Percentiles rank a stretch among this genome's conserved stretches.
phyloP scores from a whole-genome alignment of 495 filamentous ascomycete genomes.

The Amorphotheca resinae region DNA sequence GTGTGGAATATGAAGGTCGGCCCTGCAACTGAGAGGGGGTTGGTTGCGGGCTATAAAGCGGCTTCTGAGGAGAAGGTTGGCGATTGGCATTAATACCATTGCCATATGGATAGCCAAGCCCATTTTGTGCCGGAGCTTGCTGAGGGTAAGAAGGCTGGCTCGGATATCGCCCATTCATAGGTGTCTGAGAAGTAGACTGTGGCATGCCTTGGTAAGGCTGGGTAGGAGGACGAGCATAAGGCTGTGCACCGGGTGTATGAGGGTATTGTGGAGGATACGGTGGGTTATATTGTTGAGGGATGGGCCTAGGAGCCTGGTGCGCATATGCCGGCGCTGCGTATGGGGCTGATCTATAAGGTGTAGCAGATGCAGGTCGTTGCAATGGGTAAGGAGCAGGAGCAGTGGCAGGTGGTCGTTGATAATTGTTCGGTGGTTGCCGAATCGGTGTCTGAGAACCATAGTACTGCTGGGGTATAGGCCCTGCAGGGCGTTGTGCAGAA shows the following conservation, averaged over 20 bases:
- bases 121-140: slow-evolving; percentile 14
- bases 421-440: slow-evolving; percentile 7
- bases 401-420: slow-evolving; percentile 13
- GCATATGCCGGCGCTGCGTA: slow-evolving; percentile 13
- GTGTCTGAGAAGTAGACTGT: slow-evolving; percentile 6
- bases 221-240: slow-evolving; percentile 10
- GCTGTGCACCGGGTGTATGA: slow-evolving; percentile 5
- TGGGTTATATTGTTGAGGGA: slow-evolving; percentile 11
- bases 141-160: slow-evolving; percentile 8
- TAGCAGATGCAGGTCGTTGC: slow-evolving; percentile 13
- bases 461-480: slow-evolving; percentile 9
- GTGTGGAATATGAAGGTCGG: slow-evolving; percentile 13
- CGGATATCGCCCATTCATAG: slow-evolving; percentile 18
- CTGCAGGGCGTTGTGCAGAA: slow-evolving; percentile 5
- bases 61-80: slow-evolving; percentile 20
- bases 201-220: slow-evolving; percentile 15
- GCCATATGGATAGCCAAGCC: slow-evolving; percentile 15
- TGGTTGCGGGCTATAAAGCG: slow-evolving; percentile 15
- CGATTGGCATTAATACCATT: slow-evolving; percentile 7
- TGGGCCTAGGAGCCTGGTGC: slow-evolving; percentile 13
- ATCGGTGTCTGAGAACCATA: slow-evolving; percentile 17
- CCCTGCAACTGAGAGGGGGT: slow-evolving; percentile 8
- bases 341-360: slow-evolving; percentile 11
- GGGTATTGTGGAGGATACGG: slow-evolving; percentile 13
- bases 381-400: slow-evolving; percentile 12